Base-by-base conservation (phyloP, 495 filamentous ascomycete species). In the Extremus antarcticus region DNA sequence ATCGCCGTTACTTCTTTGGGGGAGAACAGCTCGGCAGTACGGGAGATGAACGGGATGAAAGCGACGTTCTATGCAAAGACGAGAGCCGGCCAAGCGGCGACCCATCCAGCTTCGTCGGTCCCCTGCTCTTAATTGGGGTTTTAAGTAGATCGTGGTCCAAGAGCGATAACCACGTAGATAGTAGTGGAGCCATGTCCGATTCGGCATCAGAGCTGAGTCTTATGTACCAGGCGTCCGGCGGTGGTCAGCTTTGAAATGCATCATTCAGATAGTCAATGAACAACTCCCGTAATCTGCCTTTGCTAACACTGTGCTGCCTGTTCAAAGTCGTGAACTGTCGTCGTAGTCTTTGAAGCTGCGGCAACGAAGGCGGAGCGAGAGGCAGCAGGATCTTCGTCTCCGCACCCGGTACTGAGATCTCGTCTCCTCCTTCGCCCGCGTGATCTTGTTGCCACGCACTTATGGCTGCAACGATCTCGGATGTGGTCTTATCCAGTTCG, bases 271-370 rank as follows among this genome's bases (percentile, higher is more conserved):
- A 88, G 52, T 78, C 80, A 9, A 88, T 78, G 64, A 90, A 91
- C 19, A 80, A 74, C 68, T 78, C 79, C 56, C 76, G 70, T 54
- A 90, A 77, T 68, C 85, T 74, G 16, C 63, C 68, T 53, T 77
- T 83, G 62, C 62, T 77, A 63, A 73, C 73, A 2, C 25, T 39
- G 51, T 80, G 73, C 58, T 76, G 72, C 25, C 86, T 67, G 59
- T 95, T 91, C 63, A 96, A 64, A 39, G 76, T 76, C 54, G 94
- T 89, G 74, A 90, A 97, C 64, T 91, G 87, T 58, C 92, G 79
- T 48, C 90, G 75, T 57, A 94, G 63, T 51, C 92, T 70, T 70
- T 96, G 92, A 66, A 97, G 66, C 59, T 85, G 81, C 29, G 91
- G 85, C 46, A 94, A 61, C 0, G 81, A 65, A 60, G 65, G 58